Percentiles rank a stretch among this genome's conserved stretches.
phyloP scores from a whole-genome alignment of 768 basidiomycete genomes.

The Serendipita indica region DNA sequence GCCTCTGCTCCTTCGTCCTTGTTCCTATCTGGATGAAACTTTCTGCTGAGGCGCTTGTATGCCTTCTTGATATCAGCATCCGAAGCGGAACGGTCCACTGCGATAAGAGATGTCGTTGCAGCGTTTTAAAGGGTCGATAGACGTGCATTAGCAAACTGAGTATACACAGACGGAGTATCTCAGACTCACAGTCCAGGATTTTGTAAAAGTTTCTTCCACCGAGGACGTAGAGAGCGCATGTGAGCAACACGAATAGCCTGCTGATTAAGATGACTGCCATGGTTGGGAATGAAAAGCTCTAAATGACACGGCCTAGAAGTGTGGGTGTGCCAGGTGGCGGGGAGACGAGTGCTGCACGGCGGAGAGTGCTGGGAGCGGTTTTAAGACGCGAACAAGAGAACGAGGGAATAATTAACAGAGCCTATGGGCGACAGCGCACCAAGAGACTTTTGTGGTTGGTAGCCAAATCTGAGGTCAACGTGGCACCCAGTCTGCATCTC shows the following conservation, averaged over 20 bases:
- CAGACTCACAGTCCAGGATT: conserved; percentile 55
- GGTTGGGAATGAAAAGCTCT: background rate
- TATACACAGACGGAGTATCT: conserved; percentile 13
- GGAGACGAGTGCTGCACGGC: background rate
- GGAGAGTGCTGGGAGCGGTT: background rate
- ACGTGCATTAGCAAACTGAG: conserved; percentile 20
- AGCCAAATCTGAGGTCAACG: background rate
- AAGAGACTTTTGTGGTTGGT: background rate
- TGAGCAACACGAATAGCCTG: conserved; percentile 20
- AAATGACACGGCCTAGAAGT: background rate
- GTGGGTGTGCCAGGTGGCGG: background rate
- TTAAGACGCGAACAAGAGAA: background rate
- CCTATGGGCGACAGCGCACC: background rate
- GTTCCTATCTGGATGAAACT: conserved; percentile 93
- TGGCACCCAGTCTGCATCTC: background rate
- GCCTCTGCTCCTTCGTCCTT: conserved; percentile 66
- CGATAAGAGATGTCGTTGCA: conserved; percentile 7
- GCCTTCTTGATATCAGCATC: conserved; percentile 84
- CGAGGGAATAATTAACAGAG: background rate
- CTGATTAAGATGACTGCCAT: background rate
- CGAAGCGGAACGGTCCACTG: conserved; percentile 61
- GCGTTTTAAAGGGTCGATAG: conserved; percentile 12
- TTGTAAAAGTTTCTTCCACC: conserved; percentile 67
- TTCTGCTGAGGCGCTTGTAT: conserved; percentile 78
- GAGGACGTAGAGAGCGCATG: conserved; percentile 23